A percentile compares a stretch with the other conserved stretches of the same genome.
phyloP scores from a whole-genome alignment of 2,329 filamentous ascomycete species.

The Neocucurbitaria cava region DNA sequence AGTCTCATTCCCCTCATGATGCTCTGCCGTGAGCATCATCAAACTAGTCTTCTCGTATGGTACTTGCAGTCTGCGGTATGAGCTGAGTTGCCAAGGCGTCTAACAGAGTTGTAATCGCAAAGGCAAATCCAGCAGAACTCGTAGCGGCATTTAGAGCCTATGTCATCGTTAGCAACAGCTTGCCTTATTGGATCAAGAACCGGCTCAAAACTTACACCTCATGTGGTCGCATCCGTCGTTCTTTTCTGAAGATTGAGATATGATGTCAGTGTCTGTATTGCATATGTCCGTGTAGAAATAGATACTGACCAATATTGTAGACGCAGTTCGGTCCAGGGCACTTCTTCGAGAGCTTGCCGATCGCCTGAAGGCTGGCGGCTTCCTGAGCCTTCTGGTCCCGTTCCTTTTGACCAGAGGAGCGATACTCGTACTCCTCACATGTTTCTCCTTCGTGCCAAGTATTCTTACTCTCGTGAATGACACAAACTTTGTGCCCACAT shows the following conservation, averaged over 20 bases:
- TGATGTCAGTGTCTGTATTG: too few species aligned
- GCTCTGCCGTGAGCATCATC: neutral
- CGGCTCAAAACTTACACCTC: conserved; percentile 38
- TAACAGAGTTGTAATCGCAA: conserved; percentile 33
- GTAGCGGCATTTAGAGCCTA: conserved; percentile 43
- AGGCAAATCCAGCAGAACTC: conserved; percentile 54
- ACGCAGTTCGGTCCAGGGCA: conserved; percentile 47
- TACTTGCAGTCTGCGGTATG: conserved; percentile 32
- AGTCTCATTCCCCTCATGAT: neutral
- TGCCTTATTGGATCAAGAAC: neutral
- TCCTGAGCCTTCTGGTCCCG: conserved; percentile 34
- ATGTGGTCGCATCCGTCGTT: conserved; percentile 53
- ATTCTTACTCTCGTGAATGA: conserved; percentile 41
- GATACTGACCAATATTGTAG: conserved; percentile 46
- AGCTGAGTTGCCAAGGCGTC: conserved; percentile 23
- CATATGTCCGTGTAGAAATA: too few species aligned
- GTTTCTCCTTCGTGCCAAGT: conserved; percentile 52
- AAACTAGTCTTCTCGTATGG: conserved; percentile 17
- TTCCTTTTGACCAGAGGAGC: conserved; percentile 33
- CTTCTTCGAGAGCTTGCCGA: conserved; percentile 46
- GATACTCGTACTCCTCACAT: conserved; percentile 49
- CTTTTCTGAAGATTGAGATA: too few species aligned
- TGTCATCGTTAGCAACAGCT: conserved; percentile 7
- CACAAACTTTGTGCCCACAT: conserved; percentile 49
- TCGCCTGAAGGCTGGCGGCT: conserved; percentile 32